Evolutionary conservation across 768 basidiomycete genomes (phyloP), one percentile per base, ranked within the genome.

Genomic region (Russula sp.): DNA sequence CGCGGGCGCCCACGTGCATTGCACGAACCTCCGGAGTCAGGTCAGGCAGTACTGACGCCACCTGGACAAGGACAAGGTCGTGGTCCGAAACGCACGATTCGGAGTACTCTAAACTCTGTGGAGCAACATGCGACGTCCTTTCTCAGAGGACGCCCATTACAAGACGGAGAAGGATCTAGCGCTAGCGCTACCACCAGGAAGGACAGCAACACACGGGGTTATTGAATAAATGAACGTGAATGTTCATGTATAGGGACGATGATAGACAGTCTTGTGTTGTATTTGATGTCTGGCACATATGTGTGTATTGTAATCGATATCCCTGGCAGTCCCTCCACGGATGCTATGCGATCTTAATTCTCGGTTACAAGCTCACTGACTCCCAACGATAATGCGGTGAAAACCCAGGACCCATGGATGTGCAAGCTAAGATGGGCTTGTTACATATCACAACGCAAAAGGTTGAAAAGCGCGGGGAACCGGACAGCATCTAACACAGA

Each of bases 111-210:
- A 51, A 83, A 79, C 61, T 85, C 83, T 40, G 88, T 89, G 13
- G 88, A 90, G 70, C 84, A 86, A 60, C 87, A 86, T 71, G 84
- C 86, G 5, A 84, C 78, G 64, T 79, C 84, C 6, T 80, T 89
- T 65, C 74, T 88, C 40, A 88, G 89, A 63, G 86, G 87, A n/a
- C 80, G 86, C 32, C 72, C 74, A 44, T 73, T 76, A 34, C 61
- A 67, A 50, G 61, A 63, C n/a, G 67, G 61, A 2, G 67, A 58
- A 48, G 67, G 67, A 58, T 58, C 57, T 28, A 53, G 57, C 22
- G 34, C 54, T 52, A 30, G 3, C 28, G 28, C 28, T 30, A 58
- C 58, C 22, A 34, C 28, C 50, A 32, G 55, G 44, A 66, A 60
- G 38, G 67, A 67, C 5, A 56, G 59, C 36, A 53, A 60, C 48